Base-by-base conservation (phyloP, 495 filamentous ascomycete genomes). In the Friedmanniomyces endolithicus region DNA sequence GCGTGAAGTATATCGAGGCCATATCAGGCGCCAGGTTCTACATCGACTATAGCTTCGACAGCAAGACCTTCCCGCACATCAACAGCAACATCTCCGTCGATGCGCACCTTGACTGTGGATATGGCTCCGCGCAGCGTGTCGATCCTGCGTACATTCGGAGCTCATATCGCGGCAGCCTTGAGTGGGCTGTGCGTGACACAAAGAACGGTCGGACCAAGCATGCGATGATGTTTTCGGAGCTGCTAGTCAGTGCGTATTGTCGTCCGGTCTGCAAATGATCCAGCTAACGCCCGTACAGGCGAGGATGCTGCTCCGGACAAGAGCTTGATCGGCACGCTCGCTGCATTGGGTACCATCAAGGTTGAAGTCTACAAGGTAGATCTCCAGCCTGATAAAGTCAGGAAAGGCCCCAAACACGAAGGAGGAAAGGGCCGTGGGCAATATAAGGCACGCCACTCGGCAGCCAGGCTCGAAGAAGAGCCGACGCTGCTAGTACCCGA, bases 1-100 rank as follows among this genome's bases (percentile, higher is more conserved):
- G 43, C 9, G 44, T 49, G 2, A 58, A 54, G 39, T 58, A 48
- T 29, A 49, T 58, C 23, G 41, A 48, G 34, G 56, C 50, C 11
- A 25, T 20, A 4, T 54, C 56, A 22, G 56, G 43, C 24, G 56
- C 44, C 20, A 6, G 23, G 27, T 58, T 58, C 24, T 19, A 20
- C 12, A 41, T 58, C 11, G 29, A 16, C 11, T n/a, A 17, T 11
- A 37, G 39, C 43, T 25, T 53, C 31, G 41, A 29, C 23, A 8
- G 2, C 3, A 14, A 16, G 17, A 41, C 12, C 12, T 41, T 41
- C 17, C 37, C 37, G 12, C 12, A n/a, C 37, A 14, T 41, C 6
- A 14, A 41, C 37, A 19, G 17, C 37, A 41, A 19, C 37, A 14
- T 41, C 37, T 41, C 37, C 17, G 14, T 41, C 14, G 12, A 19